Percentiles rank a stretch among this genome's conserved stretches.
phyloP scores from a whole-genome alignment of 345 rosid species.

The Trapa incisa region DNA sequence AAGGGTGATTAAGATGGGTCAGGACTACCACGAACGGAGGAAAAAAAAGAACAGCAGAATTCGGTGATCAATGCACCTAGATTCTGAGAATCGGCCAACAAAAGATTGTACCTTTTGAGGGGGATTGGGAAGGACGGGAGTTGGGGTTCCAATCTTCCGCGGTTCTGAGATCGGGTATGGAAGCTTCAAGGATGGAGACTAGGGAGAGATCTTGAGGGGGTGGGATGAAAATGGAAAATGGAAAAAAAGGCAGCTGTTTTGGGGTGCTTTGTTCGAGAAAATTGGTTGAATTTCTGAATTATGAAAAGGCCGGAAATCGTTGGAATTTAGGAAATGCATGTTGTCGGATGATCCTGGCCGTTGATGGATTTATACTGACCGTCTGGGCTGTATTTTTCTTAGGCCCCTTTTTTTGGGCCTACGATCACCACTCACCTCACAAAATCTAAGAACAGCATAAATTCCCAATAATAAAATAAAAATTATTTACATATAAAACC shows the following conservation, averaged over 20 bases:
- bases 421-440: too few species aligned
- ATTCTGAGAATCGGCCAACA: not conserved
- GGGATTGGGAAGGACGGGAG: not conserved
- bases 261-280: not conserved
- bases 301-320: not conserved
- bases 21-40: not conserved
- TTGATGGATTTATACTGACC: not conserved
- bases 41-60: not conserved
- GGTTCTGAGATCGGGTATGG: not conserved
- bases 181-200: not conserved
- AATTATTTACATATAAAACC: too few species aligned
- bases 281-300: conserved; percentile 1
- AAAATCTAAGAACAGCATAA: too few species aligned
- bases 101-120: not conserved
- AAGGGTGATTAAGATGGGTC: not conserved
- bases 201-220: not conserved
- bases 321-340: not conserved
- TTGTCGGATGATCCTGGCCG: not conserved
- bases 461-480: too few species aligned
- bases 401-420: too few species aligned
- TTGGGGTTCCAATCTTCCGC: not conserved
- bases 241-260: not conserved
- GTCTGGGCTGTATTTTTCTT: not conserved
- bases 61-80: not conserved
- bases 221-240: not conserved